These are phyloP conservation scores for Starmerella floricola DNA, from an alignment of 805 yeast genomes.

Conservation along the genomic window DNA sequence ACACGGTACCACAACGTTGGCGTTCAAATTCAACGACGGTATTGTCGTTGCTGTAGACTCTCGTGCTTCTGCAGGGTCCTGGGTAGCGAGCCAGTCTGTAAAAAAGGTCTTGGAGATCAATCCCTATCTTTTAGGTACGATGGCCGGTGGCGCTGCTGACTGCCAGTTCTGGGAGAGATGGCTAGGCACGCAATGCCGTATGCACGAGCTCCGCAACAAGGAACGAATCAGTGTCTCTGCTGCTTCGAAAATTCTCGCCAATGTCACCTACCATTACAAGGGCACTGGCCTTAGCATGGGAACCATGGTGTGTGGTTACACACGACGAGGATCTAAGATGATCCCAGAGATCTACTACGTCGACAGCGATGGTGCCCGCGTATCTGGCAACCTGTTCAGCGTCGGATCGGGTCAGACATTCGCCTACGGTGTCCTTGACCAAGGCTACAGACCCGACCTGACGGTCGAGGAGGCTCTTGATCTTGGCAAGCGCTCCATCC, in stretches of 20 bases:
- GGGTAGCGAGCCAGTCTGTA: conserved; percentile 97
- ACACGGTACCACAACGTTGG: conserved; percentile 97
- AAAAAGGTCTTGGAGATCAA: conserved; percentile 95
- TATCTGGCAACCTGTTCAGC: conserved; percentile 88
- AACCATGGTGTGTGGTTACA: conserved; percentile 96
- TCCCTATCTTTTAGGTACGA: conserved; percentile 86
- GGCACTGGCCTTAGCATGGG: conserved; percentile 99
- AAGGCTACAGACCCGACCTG: conserved; percentile 84
- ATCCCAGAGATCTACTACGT: conserved; percentile 84
- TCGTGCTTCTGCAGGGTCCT: conserved; percentile 93
- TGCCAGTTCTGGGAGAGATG: conserved; percentile 99
- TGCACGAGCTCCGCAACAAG: conserved; percentile 88
- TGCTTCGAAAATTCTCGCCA: conserved; percentile 84
- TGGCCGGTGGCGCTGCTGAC: conserved; percentile 99
- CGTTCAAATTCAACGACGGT: conserved; percentile 92
- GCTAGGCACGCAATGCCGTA: conserved; percentile 92
- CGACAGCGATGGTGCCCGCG: conserved; percentile 92
- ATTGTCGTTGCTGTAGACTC: conserved; percentile 93
- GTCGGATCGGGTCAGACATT: conserved; percentile 99
- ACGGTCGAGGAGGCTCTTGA: conserved; percentile 86
- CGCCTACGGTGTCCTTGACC: conserved; percentile 95
- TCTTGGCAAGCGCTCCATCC: conserved; percentile 85
- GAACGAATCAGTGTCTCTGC: conserved; percentile 93
- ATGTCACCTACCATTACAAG: conserved; percentile 83
- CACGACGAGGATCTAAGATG: conserved; percentile 65